phyloP scores from a whole-genome alignment of 164 flowering plant genomes.

The Nymphaea thermarum region DNA sequence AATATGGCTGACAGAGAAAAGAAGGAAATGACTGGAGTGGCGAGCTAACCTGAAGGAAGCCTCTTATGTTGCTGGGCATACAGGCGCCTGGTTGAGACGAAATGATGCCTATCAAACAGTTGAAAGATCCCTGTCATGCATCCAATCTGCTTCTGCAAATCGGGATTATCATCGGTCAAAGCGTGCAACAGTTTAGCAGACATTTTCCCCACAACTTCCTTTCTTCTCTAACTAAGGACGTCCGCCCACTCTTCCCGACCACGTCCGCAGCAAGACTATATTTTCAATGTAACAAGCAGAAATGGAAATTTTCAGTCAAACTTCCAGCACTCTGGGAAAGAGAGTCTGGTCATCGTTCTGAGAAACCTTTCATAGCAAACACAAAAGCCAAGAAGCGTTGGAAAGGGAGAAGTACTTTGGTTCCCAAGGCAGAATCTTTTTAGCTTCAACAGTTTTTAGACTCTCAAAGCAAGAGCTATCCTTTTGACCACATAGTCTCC shows the following conservation, averaged over 20 bases:
- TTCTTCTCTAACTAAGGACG: slow-evolving; percentile 2
- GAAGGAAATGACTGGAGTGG: background rate
- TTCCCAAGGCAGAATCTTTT: no score
- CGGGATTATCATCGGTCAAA: slow-evolving; percentile 31
- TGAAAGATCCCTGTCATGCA: slow-evolving; percentile 44
- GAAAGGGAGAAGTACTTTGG: no score
- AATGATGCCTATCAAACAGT: slow-evolving; percentile 52
- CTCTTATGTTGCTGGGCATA: slow-evolving; percentile 18
- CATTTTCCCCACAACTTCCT: slow-evolving; percentile 9
- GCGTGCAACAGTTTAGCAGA: slow-evolving; percentile 33
- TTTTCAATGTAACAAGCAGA: no score
- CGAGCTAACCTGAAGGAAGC: slow-evolving; percentile 17
- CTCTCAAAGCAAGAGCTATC: no score
- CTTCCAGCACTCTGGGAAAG: background rate
- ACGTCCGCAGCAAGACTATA: background rate
- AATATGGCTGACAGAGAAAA: background rate
- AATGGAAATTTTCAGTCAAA: no score
- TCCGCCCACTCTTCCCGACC: background rate
- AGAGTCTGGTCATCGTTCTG: background rate
- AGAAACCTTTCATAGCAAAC: background rate
- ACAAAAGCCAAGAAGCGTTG: background rate
- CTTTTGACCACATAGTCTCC: no score
- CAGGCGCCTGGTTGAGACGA: slow-evolving; percentile 27
- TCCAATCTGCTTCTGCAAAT: slow-evolving; percentile 36
- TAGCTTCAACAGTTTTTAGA: no score